Percentiles rank a stretch among this genome's conserved stretches.
phyloP scores from a whole-genome alignment of 768 basidiomycete species.

The Kwoniella dejecticola region DNA sequence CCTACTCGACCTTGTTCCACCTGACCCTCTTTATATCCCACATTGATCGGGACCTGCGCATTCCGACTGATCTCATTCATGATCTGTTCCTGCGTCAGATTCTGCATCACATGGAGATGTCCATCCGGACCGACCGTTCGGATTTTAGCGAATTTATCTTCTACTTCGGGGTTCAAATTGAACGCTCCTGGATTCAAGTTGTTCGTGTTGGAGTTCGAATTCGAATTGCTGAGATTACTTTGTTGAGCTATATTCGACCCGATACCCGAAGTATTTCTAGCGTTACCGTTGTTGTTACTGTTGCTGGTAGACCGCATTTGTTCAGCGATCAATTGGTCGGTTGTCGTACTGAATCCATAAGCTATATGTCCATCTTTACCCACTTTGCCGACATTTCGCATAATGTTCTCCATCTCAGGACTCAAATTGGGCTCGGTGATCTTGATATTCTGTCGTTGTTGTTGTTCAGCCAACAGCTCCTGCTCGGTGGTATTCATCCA shows the following conservation, averaged over 20 bases:
- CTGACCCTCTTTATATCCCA: slow-evolving; percentile 1
- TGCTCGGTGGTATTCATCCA: neutral
- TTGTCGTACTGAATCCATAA: too few species aligned
- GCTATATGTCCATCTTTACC: slow-evolving; percentile 3
- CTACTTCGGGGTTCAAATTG: neutral
- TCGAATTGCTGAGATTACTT: neutral
- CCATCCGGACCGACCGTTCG: slow-evolving; percentile 1
- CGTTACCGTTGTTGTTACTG: too few species aligned
- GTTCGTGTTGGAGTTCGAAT: neutral
- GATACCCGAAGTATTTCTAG: too few species aligned
- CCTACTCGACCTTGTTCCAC: slow-evolving; percentile 3
- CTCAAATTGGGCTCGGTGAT: neutral
- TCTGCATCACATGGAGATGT: slow-evolving; percentile 3
- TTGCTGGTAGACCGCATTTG: too few species aligned
- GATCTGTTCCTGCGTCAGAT: slow-evolving; percentile 4
- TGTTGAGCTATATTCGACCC: neutral
- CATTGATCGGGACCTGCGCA: neutral
- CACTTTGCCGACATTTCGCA: neutral
- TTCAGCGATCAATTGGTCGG: too few species aligned
- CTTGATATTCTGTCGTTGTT: neutral
- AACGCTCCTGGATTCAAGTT: too few species aligned
- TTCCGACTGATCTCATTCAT: slow-evolving; percentile 5
- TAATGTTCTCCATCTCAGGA: slow-evolving; percentile 1
- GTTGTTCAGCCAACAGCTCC: neutral
- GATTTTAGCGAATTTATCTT: neutral